These are phyloP conservation scores for Conticribra weissflogii DNA, from an alignment of 108 stramenopile genomes.

Conservation along the genomic window DNA sequence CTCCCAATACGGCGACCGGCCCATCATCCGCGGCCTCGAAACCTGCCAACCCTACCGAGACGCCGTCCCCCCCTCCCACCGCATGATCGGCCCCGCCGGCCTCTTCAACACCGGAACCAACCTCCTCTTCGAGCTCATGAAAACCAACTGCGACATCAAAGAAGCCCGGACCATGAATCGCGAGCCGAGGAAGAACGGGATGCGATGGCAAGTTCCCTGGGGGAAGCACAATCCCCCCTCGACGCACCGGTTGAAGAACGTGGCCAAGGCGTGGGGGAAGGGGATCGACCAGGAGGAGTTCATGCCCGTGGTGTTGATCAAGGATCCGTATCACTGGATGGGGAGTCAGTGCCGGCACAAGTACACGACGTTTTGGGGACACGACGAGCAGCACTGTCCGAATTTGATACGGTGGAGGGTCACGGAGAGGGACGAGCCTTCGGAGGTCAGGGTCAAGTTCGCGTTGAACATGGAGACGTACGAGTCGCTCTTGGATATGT, in stretches of 20 bases:
- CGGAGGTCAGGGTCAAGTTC: constrained; percentile 41
- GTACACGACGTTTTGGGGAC: constrained; percentile 55
- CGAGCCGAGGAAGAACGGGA: constrained; percentile 47
- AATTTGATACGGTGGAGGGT: constrained; percentile 51
- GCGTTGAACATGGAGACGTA: constrained; percentile 37
- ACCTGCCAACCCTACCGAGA: constrained; percentile 59
- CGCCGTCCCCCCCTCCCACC: constrained; percentile 22
- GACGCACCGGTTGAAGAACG: constrained; percentile 35
- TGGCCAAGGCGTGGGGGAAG: constrained; percentile 45
- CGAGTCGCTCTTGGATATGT: constrained; percentile 67
- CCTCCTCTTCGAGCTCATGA: constrained; percentile 69
- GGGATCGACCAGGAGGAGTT: constrained; percentile 46
- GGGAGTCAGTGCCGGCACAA: constrained; percentile 51
- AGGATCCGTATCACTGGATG: constrained; percentile 63
- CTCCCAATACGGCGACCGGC: constrained; percentile 55
- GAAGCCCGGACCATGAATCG: constrained; percentile 27
- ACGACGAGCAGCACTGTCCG: constrained; percentile 51
- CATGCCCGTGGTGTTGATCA: constrained; percentile 59
- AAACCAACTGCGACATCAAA: constrained; percentile 56
- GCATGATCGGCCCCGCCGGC: constrained; percentile 54
- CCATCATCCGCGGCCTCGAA: constrained; percentile 63
- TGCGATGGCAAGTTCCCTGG: constrained; percentile 56
- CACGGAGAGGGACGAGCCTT: constrained; percentile 16
- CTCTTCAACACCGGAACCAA: constrained; percentile 86
- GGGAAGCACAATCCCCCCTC: constrained; percentile 61